phyloP scores from a whole-genome alignment of 352 stramenopile species.

The Phytophthora sp. region DNA sequence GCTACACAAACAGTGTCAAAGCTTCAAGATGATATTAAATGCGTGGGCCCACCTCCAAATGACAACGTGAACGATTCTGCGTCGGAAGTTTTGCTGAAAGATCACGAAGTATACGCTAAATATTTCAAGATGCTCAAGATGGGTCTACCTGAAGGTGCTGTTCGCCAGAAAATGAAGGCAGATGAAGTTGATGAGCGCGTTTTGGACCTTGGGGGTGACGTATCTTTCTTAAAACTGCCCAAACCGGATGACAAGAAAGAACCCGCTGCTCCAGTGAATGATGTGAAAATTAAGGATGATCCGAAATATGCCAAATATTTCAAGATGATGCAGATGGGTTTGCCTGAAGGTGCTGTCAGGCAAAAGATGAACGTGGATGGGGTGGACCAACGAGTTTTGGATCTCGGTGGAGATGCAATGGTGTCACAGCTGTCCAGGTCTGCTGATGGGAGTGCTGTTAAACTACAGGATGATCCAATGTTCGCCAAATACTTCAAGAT shows the following conservation, averaged over 20 bases:
- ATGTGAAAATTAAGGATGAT: conserved; percentile 57
- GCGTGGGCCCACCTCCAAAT: conserved; percentile 39
- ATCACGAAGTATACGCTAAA: conserved; percentile 80
- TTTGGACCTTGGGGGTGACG: conserved; percentile 45
- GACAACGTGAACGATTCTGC: background rate
- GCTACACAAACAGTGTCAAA: conserved; percentile 33
- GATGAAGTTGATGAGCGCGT: conserved; percentile 52
- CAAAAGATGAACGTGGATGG: conserved; percentile 84
- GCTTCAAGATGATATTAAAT: conserved; percentile 73
- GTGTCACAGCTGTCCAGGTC: conserved; percentile 31
- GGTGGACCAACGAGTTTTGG: conserved; percentile 40
- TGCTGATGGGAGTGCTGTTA: conserved; percentile 12
- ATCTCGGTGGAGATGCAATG: conserved; percentile 45
- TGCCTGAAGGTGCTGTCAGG: conserved; percentile 81
- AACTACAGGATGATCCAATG: conserved; percentile 45
- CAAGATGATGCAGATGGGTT: conserved; percentile 93
- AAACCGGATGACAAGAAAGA: conserved; percentile 12
- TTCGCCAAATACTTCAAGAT: conserved; percentile 94
- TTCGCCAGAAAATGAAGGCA: conserved; percentile 88
- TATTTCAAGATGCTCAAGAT: conserved; percentile 97
- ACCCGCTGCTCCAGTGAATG: background rate
- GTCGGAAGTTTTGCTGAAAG: conserved; percentile 40
- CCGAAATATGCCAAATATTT: conserved; percentile 91
- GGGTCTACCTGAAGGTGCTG: conserved; percentile 81
- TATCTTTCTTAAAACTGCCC: conserved; percentile 14